Base-by-base conservation (phyloP, 805 yeast genomes). In the Pichia rugopelliculosa region DNA sequence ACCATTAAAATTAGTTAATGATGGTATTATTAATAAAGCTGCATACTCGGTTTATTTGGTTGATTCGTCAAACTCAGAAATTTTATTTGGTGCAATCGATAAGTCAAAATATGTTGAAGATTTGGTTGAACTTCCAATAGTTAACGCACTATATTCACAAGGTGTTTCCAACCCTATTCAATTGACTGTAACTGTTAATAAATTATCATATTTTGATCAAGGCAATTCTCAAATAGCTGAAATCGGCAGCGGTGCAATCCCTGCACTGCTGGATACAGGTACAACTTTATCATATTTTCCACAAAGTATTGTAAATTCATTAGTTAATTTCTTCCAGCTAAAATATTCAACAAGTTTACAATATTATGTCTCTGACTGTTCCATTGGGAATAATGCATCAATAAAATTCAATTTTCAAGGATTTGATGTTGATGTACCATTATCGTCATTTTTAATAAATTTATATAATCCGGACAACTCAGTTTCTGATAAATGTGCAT, bases 81-180 rank as follows among this genome's bases (percentile, higher is more conserved):
- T 84, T 20, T 61, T 84, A 42, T 85, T 85, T 67, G 91, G 93
- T 42, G 93, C 82, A 26, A 73, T 80, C 24, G 91, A 84, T 57
- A 76, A 74, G 50, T 72, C 77, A 36, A 83, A 82, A 63, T 82
- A 77, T 60, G 46, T 64, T 0, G 89, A 88, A 15, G 52, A 60
- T 26, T 60, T 82, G 34, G 61, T 69, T 27, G 64, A 77, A 1
- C 59, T 82, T 8, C 82, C 83, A 24, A 53, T 79, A 37, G 67
- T 77, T 50, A 79, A 80, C 61, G 61, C 73, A 9, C 56, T 64
- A 26, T 55, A 53, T 26, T 25, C 54, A 17, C 40, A 25, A 20
- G 72, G 72, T 17, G 72, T 66, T 56, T 42, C 41, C 9, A 41
- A 55, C 1, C 73, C 82, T 4, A 68, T 76, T 33, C 68, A 76